Evolutionary conservation across 2,329 filamentous ascomycete species (phyloP).

Genomic region (Cytospora mali): DNA sequence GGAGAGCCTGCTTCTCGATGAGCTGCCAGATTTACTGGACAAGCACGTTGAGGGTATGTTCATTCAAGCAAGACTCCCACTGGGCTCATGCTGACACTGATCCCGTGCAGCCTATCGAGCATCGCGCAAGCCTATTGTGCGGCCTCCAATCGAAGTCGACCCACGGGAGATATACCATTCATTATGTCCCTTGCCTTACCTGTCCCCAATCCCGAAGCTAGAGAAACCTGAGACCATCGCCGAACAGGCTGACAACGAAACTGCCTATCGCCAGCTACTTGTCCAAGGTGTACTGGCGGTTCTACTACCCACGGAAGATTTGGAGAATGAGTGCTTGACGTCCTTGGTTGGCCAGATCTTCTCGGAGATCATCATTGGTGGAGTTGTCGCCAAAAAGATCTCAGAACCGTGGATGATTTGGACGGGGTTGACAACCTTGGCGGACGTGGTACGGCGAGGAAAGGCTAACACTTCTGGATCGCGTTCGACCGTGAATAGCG

Average conservation of each 20-base stretch:
- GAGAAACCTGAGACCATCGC: constrained; percentile 52
- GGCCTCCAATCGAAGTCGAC: constrained; percentile 62
- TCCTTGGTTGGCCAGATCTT: constrained; percentile 85
- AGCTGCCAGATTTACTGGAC: constrained; percentile 80
- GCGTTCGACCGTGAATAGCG: constrained; percentile 27
- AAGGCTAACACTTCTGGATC: constrained; percentile 23
- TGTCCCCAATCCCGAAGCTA: constrained; percentile 72
- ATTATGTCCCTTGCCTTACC: constrained; percentile 76
- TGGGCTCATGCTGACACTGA: constrained; percentile 24
- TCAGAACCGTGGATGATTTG: constrained; percentile 89
- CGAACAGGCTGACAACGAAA: constrained; percentile 76
- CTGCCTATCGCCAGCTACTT: constrained; percentile 83
- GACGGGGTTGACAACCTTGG: constrained; percentile 77
- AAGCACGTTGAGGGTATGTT: constrained; percentile 74
- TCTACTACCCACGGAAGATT: constrained; percentile 87
- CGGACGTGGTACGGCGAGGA: constrained; percentile 43
- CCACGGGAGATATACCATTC: constrained; percentile 78
- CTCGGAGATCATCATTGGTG: constrained; percentile 86
- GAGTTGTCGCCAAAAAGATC: constrained; percentile 75
- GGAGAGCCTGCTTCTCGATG: constrained; percentile 81
- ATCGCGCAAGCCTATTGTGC: constrained; percentile 60
- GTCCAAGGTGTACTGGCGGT: constrained; percentile 80
- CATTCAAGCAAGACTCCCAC: constrained; percentile 10
- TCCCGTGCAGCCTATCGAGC: constrained; percentile 67
- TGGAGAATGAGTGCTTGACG: constrained; percentile 84